Evolutionary conservation across 108 stramenopile genomes (phyloP).

Genomic region (Skeletonema grethae): DNA sequence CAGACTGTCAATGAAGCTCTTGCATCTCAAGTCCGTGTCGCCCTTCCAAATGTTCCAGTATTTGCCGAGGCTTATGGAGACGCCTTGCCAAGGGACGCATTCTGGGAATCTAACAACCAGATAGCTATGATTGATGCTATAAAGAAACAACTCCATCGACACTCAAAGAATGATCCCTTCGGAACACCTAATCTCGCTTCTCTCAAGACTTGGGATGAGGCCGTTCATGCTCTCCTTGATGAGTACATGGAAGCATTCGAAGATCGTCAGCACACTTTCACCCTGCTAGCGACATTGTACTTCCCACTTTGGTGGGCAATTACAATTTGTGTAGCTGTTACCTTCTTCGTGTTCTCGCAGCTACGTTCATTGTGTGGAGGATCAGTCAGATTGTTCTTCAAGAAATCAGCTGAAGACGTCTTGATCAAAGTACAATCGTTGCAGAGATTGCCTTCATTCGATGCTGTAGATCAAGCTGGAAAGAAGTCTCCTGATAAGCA

Average conservation of each 20-base stretch:
- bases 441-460: slow-evolving; percentile 35
- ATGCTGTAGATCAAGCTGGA: slow-evolving; percentile 24
- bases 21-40: slow-evolving; percentile 51
- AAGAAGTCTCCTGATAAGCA: slow-evolving; percentile 13
- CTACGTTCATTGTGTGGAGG: slow-evolving; percentile 49
- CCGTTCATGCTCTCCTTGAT: slow-evolving; percentile 29
- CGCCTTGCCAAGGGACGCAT: slow-evolving; percentile 48
- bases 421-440: slow-evolving; percentile 45
- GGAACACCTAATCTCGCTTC: slow-evolving; percentile 40
- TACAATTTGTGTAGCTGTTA: slow-evolving; percentile 24
- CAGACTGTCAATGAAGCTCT: slow-evolving; percentile 62
- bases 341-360: slow-evolving; percentile 37
- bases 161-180: slow-evolving; percentile 22
- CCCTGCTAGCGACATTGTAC: slow-evolving; percentile 26
- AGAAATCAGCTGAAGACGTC: slow-evolving; percentile 33
- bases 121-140: slow-evolving; percentile 41
- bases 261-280: slow-evolving; percentile 49
- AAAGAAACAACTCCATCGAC: slow-evolving; percentile 36
- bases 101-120: slow-evolving; percentile 49
- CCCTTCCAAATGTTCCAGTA: slow-evolving; percentile 51
- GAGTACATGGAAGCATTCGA: slow-evolving; percentile 44
- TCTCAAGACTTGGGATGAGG: slow-evolving; percentile 52
- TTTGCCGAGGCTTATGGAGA: slow-evolving; percentile 57
- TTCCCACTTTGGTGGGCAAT: slow-evolving; percentile 47
- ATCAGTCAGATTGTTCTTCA: slow-evolving; percentile 46